A percentile compares a stretch with the other conserved stretches of the same genome.
Conservation (phyloP, 2,329 filamentous ascomycete species). For the Aspergillus hortae region DNA sequence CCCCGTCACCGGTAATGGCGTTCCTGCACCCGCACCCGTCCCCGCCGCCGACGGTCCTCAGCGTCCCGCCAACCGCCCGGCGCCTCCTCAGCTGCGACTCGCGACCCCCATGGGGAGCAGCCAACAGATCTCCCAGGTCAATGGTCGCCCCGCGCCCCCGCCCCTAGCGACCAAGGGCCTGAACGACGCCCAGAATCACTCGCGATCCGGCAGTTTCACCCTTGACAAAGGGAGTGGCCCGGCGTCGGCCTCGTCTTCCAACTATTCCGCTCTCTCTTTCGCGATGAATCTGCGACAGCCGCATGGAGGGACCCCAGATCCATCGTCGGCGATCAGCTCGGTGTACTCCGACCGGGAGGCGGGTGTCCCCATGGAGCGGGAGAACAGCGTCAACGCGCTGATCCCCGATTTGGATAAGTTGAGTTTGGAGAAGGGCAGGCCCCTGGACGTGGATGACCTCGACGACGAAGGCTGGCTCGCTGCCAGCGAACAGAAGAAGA, state of each 20-base stretch:
- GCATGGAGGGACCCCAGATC: slow-evolving; percentile 68
- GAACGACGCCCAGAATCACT: slow-evolving; percentile 77
- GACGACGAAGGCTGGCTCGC: slow-evolving; percentile 95
- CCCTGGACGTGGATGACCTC: slow-evolving; percentile 86
- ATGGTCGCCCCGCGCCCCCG: slow-evolving; percentile 54
- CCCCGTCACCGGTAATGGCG: slow-evolving; percentile 57
- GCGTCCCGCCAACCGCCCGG: slow-evolving; percentile 49
- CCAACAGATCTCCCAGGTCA: slow-evolving; percentile 65
- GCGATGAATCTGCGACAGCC: slow-evolving; percentile 65
- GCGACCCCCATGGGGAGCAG: slow-evolving; percentile 80
- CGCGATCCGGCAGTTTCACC: slow-evolving; percentile 79
- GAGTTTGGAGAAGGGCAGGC: slow-evolving; percentile 75
- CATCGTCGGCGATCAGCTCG: slow-evolving; percentile 81
- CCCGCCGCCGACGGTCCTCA: slow-evolving; percentile 25
- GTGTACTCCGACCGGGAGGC: slow-evolving; percentile 78
- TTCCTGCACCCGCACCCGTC: slow-evolving; percentile 28
- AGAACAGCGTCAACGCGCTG: slow-evolving; percentile 73
- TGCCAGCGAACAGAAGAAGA: slow-evolving; percentile 81
- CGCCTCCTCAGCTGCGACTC: slow-evolving; percentile 75
- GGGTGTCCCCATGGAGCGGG: slow-evolving; percentile 73
- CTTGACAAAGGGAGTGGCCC: slow-evolving; percentile 75
- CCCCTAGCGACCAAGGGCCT: slow-evolving; percentile 65
- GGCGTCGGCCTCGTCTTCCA: slow-evolving; percentile 80
- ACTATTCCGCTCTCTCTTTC: slow-evolving; percentile 79
- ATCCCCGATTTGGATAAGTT: slow-evolving; percentile 76